These are phyloP conservation scores for Paraglomus brasilianum DNA, from an alignment of 192 early-diverging fungal genomes.

Conservation along the genomic window DNA sequence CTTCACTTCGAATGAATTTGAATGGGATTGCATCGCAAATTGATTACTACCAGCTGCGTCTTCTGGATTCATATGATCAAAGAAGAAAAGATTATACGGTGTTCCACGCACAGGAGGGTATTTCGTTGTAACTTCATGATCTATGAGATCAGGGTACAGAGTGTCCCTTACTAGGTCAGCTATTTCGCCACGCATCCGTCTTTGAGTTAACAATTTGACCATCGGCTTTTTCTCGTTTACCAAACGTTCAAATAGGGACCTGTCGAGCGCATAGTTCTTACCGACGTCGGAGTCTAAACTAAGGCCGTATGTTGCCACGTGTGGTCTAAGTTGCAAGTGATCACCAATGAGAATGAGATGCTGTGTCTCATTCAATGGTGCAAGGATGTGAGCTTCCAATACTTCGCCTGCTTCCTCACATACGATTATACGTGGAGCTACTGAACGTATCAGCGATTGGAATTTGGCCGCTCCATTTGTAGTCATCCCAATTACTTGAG, in stretches of 20 bases:
- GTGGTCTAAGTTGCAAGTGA: slow-evolving; percentile 39
- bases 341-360: slow-evolving; percentile 60
- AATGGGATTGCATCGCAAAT: slow-evolving; percentile 45
- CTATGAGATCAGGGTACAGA: slow-evolving; percentile 46
- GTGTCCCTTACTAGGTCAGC: slow-evolving; percentile 46
- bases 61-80: slow-evolving; percentile 49
- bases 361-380: slow-evolving; percentile 43
- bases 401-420: slow-evolving; percentile 62
- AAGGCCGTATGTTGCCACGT: slow-evolving; percentile 34
- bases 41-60: slow-evolving; percentile 33
- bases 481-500: slow-evolving; percentile 56
- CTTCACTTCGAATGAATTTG: slow-evolving; percentile 47
- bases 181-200: slow-evolving; percentile 57
- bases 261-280: slow-evolving; percentile 42
- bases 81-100: slow-evolving; percentile 46
- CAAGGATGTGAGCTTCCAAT: slow-evolving; percentile 50
- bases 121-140: slow-evolving; percentile 32
- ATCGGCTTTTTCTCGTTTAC: slow-evolving; percentile 33
- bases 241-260: slow-evolving; percentile 54
- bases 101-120: slow-evolving; percentile 45
- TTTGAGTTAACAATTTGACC: slow-evolving; percentile 30
- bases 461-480: slow-evolving; percentile 59
- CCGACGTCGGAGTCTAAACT: slow-evolving; percentile 42
- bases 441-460: slow-evolving; percentile 39
- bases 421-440: slow-evolving; percentile 52